Conservation (phyloP, 225 moss, liverwort and hornwort genomes). For the Neckera pumila region DNA sequence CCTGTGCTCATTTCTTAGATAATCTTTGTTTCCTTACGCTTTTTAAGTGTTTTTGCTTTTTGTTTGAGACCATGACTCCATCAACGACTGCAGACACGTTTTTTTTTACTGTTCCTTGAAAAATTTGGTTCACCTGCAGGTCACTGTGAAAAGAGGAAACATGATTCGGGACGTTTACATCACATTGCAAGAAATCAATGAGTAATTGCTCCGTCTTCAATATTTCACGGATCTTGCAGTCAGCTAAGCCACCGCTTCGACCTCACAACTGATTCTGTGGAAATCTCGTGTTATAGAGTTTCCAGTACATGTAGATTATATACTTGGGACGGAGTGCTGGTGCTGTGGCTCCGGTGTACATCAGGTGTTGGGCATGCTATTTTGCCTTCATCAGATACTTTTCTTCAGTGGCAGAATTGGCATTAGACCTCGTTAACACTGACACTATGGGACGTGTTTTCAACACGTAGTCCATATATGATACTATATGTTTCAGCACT, state of each 20-base stretch:
- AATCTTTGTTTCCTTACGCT: not conserved
- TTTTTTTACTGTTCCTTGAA: not conserved
- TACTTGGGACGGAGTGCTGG: not conserved
- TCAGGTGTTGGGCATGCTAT: not conserved
- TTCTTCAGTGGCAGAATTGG: not conserved
- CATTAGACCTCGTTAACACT: not conserved
- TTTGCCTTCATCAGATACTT: not conserved
- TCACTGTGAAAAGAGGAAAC: slow-evolving; percentile 43
- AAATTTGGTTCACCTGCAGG: slow-evolving; percentile 13
- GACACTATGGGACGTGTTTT: not conserved
- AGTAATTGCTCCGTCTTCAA: not conserved
- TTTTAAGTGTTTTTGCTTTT: too few species aligned
- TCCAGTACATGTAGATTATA: not conserved
- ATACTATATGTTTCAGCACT: not conserved
- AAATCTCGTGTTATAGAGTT: not conserved
- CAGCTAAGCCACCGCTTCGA: not conserved
- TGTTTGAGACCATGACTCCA: not conserved
- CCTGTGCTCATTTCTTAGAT: not conserved
- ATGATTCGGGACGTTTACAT: slow-evolving; percentile 42
- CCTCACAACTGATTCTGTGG: not conserved
- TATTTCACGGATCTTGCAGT: not conserved
- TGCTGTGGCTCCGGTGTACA: not conserved
- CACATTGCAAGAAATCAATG: slow-evolving; percentile 40
- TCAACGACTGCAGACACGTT: not conserved
- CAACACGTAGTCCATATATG: not conserved